Percentiles rank a stretch among this genome's conserved stretches.
phyloP scores from a whole-genome alignment of 2,329 filamentous ascomycete genomes.

The Aurifilum marmelostoma region DNA sequence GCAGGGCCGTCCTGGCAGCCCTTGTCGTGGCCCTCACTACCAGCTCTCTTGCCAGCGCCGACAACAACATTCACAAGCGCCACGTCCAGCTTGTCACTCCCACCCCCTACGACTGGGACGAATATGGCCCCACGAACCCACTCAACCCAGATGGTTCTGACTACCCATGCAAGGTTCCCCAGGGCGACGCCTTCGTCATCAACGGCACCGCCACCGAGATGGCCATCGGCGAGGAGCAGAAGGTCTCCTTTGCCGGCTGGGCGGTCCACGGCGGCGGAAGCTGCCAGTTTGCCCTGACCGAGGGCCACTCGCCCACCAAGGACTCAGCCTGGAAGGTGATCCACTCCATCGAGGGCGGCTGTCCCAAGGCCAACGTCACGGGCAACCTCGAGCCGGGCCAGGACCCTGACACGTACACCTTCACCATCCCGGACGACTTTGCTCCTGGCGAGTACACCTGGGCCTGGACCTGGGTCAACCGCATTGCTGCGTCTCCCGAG shows the following conservation, averaged over 20 bases:
- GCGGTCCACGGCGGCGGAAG: slow-evolving; percentile 75
- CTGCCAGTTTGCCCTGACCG: slow-evolving; percentile 62
- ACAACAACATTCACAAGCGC: slow-evolving; percentile 7
- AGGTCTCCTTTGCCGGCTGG: slow-evolving; percentile 57
- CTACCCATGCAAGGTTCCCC: slow-evolving; percentile 70
- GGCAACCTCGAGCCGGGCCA: slow-evolving; percentile 53
- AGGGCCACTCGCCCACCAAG: slow-evolving; percentile 55
- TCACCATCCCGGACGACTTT: slow-evolving; percentile 61
- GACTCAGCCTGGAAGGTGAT: slow-evolving; percentile 70
- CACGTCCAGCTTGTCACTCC: slow-evolving; percentile 68
- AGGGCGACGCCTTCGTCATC: slow-evolving; percentile 42
- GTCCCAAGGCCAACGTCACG: slow-evolving; percentile 55
- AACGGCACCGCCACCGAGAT: slow-evolving; percentile 53
- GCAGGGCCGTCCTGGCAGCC: background rate
- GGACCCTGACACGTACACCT: slow-evolving; percentile 55
- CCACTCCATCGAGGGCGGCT: slow-evolving; percentile 71
- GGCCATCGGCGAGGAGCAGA: slow-evolving; percentile 57
- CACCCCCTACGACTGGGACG: slow-evolving; percentile 50
- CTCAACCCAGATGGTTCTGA: slow-evolving; percentile 57
- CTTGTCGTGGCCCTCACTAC: background rate
- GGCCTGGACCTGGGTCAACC: slow-evolving; percentile 77
- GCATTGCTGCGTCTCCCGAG: slow-evolving; percentile 69
- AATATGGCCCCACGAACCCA: slow-evolving; percentile 58
- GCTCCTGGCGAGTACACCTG: slow-evolving; percentile 66
- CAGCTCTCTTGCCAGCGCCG: background rate